Evolutionary conservation across 768 basidiomycete genomes (phyloP).

Genomic region (Termitomyces sp.): DNA sequence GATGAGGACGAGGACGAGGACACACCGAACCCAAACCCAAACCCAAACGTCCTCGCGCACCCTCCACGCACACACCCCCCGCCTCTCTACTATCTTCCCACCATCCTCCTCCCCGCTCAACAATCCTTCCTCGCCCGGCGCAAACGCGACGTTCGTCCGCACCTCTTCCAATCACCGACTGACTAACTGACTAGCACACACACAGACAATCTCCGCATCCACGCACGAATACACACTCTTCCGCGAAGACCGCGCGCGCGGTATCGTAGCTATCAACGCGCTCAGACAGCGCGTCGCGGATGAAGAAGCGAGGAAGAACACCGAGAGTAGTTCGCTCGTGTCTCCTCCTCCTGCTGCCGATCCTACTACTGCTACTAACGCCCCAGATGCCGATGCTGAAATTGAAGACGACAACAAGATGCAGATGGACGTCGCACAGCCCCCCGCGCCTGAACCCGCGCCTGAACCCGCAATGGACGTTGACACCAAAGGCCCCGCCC

Average conservation of each 20-base stretch:
- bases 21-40: conserved; percentile 21
- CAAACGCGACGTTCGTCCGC: conserved; percentile 51
- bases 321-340: too few species aligned
- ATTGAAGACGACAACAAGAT: too few species aligned
- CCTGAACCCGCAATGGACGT: neutral
- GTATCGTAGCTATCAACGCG: conserved; percentile 56
- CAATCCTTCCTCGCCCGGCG: conserved; percentile 59
- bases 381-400: too few species aligned
- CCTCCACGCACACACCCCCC: conserved; percentile 66
- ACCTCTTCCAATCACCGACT: neutral
- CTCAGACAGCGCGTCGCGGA: conserved; percentile 63
- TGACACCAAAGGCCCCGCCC: neutral
- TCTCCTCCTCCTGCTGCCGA: too few species aligned
- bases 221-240: conserved; percentile 70
- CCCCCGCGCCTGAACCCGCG: neutral
- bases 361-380: too few species aligned
- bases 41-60: conserved; percentile 33
- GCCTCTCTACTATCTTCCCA: conserved; percentile 74
- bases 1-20: conserved; percentile 17
- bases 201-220: conserved; percentile 53
- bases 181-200: neutral
- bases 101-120: conserved; percentile 61
- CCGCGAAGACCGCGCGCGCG: conserved; percentile 49
- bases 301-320: conserved; percentile 53
- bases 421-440: conserved; percentile 3